Evolutionary conservation across 2,329 filamentous ascomycete genomes (phyloP), one percentile per base, ranked within the genome.

Genomic region (Calonectria pseudoturangicola): DNA sequence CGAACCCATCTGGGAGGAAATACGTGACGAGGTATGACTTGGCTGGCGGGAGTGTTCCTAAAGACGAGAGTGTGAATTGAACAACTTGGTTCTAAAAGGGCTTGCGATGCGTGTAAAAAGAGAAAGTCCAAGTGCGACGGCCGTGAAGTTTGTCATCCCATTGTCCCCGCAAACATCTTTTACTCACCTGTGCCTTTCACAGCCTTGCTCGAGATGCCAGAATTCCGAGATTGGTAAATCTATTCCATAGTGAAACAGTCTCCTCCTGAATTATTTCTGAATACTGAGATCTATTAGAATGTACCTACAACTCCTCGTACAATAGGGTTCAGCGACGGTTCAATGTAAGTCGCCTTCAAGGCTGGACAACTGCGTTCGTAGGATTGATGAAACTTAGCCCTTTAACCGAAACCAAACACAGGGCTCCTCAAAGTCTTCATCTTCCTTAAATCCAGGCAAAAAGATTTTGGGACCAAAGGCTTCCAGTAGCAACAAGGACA

Each of bases 81-180:
- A 16, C 33, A 16, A 43, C 9, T 18, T 33, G 21, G 5, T 41
- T 25, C 43, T 15, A 12, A 21, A 67, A 33, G 65, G 50, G 65
- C 65, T 3, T 67, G 65, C 50, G 65, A 67, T 48, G 65, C 65
- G 25, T 67, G 65, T 41, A 67, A 67, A 50, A 67, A 67, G 65
- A 28, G 48, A 21, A 67, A 67, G 18, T 67, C 65, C 25, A 67
- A 56, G 41, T 67, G 65, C 48, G 65, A 67, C 33, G 65, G 65
- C 27, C 28, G 33, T 36, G 65, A 58, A 33, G 51, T 58, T 13
- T 58, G 51, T 15, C 8, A 10, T 8, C 30, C 9, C 30, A 58
- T 25, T 21, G 21, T 8, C 9, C 12, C 30, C 4, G 30, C 30
- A 33, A 33, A 5, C 2, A 9, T 33, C 30, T 9, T 5, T 33